These are phyloP conservation scores for Citrullus colocynthis DNA, from an alignment of 306 rosid species.

Conservation along the genomic window DNA sequence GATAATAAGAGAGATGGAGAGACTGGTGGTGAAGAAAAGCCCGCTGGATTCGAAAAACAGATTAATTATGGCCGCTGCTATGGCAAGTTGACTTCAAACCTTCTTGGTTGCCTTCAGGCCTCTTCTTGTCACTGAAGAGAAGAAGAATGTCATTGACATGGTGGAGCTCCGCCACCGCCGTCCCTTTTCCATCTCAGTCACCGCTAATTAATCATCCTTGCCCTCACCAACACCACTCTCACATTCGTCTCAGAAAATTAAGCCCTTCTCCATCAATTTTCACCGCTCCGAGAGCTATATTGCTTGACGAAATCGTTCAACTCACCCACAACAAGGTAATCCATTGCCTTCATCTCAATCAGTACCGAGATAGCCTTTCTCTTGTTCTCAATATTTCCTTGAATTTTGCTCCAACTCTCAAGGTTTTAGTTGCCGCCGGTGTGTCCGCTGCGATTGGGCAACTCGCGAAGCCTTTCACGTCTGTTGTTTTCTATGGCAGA, in stretches of 20 bases:
- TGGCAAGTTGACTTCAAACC: not conserved
- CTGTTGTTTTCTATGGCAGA: slow-evolving; percentile 52
- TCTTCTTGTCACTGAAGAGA: not conserved
- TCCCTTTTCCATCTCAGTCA: slow-evolving; percentile 17
- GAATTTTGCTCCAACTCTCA: not conserved
- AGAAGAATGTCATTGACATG: slow-evolving; percentile 21
- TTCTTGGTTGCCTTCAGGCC: not conserved
- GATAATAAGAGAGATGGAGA: not conserved
- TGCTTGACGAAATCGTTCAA: slow-evolving; percentile 31
- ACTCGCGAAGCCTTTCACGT: slow-evolving; percentile 64
- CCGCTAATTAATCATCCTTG: not conserved
- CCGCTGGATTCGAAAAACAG: not conserved
- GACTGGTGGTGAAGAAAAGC: not conserved
- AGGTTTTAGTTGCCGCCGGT: slow-evolving; percentile 75
- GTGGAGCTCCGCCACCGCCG: slow-evolving; percentile 21
- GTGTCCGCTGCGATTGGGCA: slow-evolving; percentile 64
- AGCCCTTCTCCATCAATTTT: slow-evolving; percentile 18
- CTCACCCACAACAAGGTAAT: slow-evolving; percentile 69
- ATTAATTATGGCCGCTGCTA: not conserved
- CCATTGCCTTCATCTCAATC: not conserved
- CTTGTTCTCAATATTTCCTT: not conserved
- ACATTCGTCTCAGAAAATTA: slow-evolving; percentile 12
- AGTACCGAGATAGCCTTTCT: not conserved
- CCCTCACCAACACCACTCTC: not conserved
- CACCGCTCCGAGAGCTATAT: slow-evolving; percentile 28